These are phyloP conservation scores for Cordyceps militaris DNA, from an alignment of 2,329 filamentous ascomycete genomes.

Conservation along the genomic window DNA sequence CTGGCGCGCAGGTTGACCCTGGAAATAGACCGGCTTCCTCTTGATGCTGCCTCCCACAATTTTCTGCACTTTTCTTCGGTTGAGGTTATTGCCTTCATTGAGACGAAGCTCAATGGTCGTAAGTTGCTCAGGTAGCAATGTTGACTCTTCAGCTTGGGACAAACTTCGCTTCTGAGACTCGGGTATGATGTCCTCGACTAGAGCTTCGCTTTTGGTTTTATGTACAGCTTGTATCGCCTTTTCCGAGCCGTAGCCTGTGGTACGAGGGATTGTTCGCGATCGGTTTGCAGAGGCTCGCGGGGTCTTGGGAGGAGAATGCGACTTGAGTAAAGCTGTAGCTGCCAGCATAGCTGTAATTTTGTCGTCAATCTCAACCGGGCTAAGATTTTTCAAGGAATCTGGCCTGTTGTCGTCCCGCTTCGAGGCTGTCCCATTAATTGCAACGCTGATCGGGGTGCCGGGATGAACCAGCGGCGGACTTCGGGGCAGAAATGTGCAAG, in stretches of 20 bases:
- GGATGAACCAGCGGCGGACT: neutral
- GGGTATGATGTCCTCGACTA: neutral
- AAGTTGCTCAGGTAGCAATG: slow-evolving; percentile 14
- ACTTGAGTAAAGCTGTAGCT: slow-evolving; percentile 29
- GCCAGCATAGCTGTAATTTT: slow-evolving; percentile 32
- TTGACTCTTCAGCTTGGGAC: neutral
- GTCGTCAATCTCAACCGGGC: slow-evolving; percentile 14
- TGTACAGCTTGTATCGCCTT: neutral
- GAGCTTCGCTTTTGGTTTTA: neutral
- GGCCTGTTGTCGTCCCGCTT: neutral
- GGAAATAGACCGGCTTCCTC: slow-evolving; percentile 24
- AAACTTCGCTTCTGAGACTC: neutral
- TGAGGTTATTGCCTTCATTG: slow-evolving; percentile 30
- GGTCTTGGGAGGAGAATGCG: slow-evolving; percentile 16
- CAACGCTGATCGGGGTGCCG: neutral
- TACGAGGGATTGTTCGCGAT: neutral
- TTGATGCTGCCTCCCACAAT: slow-evolving; percentile 24
- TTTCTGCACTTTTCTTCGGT: slow-evolving; percentile 28
- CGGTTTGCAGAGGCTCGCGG: slow-evolving; percentile 13
- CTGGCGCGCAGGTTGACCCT: slow-evolving; percentile 13
- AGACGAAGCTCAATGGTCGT: slow-evolving; percentile 26
- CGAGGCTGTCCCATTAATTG: neutral
- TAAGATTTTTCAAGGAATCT: neutral
- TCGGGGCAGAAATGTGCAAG: neutral
- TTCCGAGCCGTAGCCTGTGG: neutral